A percentile compares a stretch with the other conserved stretches of the same genome.
Conservation (phyloP, 345 rosid species). For the Lenwebbia sp. region DNA sequence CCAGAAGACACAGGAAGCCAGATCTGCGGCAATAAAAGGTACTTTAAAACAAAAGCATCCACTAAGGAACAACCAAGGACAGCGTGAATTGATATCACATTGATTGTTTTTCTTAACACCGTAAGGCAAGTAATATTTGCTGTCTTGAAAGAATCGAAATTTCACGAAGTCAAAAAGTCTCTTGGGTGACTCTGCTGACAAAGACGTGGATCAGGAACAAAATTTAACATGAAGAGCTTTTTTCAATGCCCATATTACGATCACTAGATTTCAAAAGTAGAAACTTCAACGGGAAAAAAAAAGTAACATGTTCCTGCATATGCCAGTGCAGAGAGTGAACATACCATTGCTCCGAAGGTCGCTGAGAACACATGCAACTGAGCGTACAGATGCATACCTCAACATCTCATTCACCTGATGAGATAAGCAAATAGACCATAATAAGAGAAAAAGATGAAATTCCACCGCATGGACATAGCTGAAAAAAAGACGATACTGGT, state of each 20-base stretch:
- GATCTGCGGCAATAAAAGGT: slow-evolving; percentile 32
- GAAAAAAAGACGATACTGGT: background rate
- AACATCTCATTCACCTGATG: slow-evolving; percentile 64
- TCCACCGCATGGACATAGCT: background rate
- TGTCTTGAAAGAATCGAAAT: background rate
- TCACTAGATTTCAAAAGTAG: background rate
- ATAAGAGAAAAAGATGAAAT: background rate
- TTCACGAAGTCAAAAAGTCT: background rate
- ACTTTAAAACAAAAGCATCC: background rate
- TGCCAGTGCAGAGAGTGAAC: background rate
- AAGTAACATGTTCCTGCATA: background rate
- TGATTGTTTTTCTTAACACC: background rate
- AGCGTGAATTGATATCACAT: background rate
- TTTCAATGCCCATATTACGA: background rate
- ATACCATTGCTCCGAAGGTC: slow-evolving; percentile 78
- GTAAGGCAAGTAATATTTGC: background rate
- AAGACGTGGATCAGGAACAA: background rate
- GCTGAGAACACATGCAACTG: slow-evolving; percentile 51
- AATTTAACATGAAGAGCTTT: background rate
- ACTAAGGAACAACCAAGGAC: background rate
- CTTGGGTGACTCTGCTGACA: background rate
- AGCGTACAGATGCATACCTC: slow-evolving; percentile 49
- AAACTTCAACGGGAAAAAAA: background rate
- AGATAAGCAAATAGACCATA: background rate
- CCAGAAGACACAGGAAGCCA: slow-evolving; percentile 62